Percentiles rank a stretch among this genome's conserved stretches.
Evolutionary conservation across 1,139 yeast species (phyloP).

Genomic region (Geotrichum carabidarum): DNA sequence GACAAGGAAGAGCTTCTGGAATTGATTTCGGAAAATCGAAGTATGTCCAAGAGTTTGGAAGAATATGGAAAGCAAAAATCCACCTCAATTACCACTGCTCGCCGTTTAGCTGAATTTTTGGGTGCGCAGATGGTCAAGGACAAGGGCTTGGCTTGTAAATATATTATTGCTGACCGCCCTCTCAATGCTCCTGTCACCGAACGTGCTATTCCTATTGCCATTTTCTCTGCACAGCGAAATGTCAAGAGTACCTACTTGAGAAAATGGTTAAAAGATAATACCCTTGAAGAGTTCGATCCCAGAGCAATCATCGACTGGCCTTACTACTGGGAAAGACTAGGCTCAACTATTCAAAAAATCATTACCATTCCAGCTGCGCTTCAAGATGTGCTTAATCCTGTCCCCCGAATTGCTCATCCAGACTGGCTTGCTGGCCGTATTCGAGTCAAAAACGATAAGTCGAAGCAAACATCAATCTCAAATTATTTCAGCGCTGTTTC

Average conservation of each 20-base stretch:
- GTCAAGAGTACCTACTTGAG: slow-evolving; percentile 62
- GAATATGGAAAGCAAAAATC: slow-evolving; percentile 91
- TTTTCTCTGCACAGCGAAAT: slow-evolving; percentile 73
- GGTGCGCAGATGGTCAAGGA: slow-evolving; percentile 98
- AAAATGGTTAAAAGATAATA: slow-evolving; percentile 81
- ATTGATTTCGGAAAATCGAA: slow-evolving; percentile 91
- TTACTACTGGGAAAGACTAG: slow-evolving; percentile 84
- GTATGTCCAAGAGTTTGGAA: slow-evolving; percentile 86
- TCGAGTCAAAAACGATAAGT: slow-evolving; percentile 53
- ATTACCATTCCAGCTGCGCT: slow-evolving; percentile 97
- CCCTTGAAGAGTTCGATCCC: slow-evolving; percentile 79
- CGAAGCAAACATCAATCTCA: slow-evolving; percentile 64
- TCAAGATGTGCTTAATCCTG: slow-evolving; percentile 86
- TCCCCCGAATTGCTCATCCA: slow-evolving; percentile 90
- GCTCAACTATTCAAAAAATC: slow-evolving; percentile 89
- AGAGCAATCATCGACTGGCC: slow-evolving; percentile 89
- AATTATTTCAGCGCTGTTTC: slow-evolving; percentile 49
- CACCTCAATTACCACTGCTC: slow-evolving; percentile 92
- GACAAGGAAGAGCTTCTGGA: slow-evolving; percentile 94
- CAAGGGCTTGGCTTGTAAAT: slow-evolving; percentile 92
- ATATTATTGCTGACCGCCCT: slow-evolving; percentile 84
- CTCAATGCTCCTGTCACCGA: slow-evolving; percentile 87
- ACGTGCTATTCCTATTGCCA: slow-evolving; percentile 93
- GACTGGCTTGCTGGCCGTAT: slow-evolving; percentile 80
- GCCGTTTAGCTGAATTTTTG: slow-evolving; percentile 84